phyloP scores from a whole-genome alignment of 768 basidiomycete species.

The Leccinellum albellum region DNA sequence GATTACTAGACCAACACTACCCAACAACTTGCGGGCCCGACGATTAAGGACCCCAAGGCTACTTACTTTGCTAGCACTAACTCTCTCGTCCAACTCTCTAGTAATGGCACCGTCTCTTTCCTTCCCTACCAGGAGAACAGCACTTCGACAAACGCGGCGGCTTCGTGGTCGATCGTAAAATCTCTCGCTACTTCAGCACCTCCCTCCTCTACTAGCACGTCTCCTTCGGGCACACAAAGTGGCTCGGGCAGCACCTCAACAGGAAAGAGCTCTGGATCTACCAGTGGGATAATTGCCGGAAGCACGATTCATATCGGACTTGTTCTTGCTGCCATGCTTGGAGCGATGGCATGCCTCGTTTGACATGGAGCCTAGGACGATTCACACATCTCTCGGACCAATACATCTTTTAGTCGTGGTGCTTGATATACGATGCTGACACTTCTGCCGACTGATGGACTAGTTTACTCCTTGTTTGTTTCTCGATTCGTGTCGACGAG shows the following conservation, averaged over 20 bases:
- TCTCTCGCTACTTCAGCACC: slow-evolving; percentile 45
- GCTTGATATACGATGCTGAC: slow-evolving; percentile 5
- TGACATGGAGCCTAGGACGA: background rate
- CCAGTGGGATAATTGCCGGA: slow-evolving; percentile 10
- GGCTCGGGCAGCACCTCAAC: slow-evolving; percentile 15
- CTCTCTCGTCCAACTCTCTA: slow-evolving; percentile 66
- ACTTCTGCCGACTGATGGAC: background rate
- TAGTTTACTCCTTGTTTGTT: background rate
- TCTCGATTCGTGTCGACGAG: background rate
- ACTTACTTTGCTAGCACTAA: slow-evolving; percentile 60
- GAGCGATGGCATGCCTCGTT: slow-evolving; percentile 14
- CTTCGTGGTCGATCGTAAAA: slow-evolving; percentile 47
- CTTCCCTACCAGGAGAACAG: slow-evolving; percentile 53
- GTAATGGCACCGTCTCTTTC: slow-evolving; percentile 56
- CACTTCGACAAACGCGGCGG: slow-evolving; percentile 39
- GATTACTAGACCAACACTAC: slow-evolving; percentile 57
- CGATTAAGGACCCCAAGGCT: slow-evolving; percentile 54
- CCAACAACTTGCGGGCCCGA: slow-evolving; percentile 54
- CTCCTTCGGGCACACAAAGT: slow-evolving; percentile 19
- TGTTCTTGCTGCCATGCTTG: slow-evolving; percentile 2
- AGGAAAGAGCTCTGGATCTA: slow-evolving; percentile 10
- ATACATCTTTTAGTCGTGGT: background rate
- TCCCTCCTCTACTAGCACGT: slow-evolving; percentile 21
- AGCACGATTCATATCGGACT: slow-evolving; percentile 14
- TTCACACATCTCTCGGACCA: background rate